Evolutionary conservation across 352 stramenopile species (phyloP).

Genomic region (Globisporangium megalacanthum): DNA sequence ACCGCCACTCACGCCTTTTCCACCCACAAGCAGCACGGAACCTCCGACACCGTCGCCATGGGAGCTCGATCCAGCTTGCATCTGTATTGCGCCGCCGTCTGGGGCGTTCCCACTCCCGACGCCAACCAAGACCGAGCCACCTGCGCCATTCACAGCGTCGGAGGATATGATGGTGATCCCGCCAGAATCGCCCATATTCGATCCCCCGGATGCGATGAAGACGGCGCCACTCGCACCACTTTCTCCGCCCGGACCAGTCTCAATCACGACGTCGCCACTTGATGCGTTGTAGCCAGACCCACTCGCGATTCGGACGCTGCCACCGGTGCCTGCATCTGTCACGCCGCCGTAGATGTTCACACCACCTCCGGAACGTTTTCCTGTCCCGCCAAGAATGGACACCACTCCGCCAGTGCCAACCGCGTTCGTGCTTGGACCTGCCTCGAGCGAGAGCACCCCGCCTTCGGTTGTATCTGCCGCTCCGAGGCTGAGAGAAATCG

Average conservation of each 20-base stretch:
- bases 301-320: constrained; percentile 21
- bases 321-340: constrained; percentile 9
- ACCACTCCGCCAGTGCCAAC: constrained; percentile 23
- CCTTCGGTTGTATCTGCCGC: constrained; percentile 17
- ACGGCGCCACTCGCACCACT: constrained; percentile 19
- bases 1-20: constrained; percentile 9
- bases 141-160: constrained; percentile 16
- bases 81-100: not conserved
- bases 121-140: constrained; percentile 18
- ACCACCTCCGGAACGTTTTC: constrained; percentile 16
- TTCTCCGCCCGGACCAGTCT: constrained; percentile 6
- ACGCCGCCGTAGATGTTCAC: constrained; percentile 22
- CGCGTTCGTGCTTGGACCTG: constrained; percentile 16
- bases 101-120: constrained; percentile 8
- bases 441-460: constrained; percentile 20
- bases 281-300: constrained; percentile 14
- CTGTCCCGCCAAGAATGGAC: constrained; percentile 17
- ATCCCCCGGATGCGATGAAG: constrained; percentile 18
- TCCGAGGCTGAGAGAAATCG: constrained; percentile 25
- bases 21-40: constrained; percentile 14
- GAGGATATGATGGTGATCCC: constrained; percentile 23
- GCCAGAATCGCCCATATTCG: constrained; percentile 18
- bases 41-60: constrained; percentile 11
- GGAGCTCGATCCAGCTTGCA: constrained; percentile 4
- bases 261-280: constrained; percentile 22